phyloP scores from a whole-genome alignment of 1,284 basidiomycete genomes.

The Cryptococcus neoformans region DNA sequence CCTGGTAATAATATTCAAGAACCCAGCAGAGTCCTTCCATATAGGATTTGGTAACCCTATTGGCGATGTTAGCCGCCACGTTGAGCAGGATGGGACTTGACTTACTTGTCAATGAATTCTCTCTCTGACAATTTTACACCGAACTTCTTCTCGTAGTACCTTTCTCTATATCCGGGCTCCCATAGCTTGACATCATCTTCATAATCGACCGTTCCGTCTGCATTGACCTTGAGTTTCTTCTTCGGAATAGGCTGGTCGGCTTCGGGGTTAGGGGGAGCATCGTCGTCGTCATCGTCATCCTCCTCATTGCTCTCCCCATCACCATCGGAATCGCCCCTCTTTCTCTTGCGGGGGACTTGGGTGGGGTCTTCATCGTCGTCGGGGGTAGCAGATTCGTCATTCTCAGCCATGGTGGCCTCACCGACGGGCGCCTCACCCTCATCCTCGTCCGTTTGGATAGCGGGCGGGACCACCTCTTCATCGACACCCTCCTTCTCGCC shows the following conservation, averaged over 20 bases:
- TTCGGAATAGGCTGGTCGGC: slow-evolving; percentile 52
- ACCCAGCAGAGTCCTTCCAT: slow-evolving; percentile 97
- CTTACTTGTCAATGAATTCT: slow-evolving; percentile 71
- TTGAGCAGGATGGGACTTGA: slow-evolving; percentile 16
- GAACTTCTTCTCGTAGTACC: slow-evolving; percentile 96
- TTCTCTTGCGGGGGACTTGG: slow-evolving; percentile 10
- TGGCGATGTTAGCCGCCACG: neutral
- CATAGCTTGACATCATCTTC: slow-evolving; percentile 90
- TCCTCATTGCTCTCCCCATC: slow-evolving; percentile 52
- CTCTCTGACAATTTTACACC: slow-evolving; percentile 68
- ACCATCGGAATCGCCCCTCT: slow-evolving; percentile 26
- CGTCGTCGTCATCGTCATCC: slow-evolving; percentile 55
- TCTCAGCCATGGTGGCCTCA: slow-evolving; percentile 11
- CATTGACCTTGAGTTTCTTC: slow-evolving; percentile 66
- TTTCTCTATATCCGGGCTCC: slow-evolving; percentile 91
- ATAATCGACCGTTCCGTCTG: slow-evolving; percentile 65
- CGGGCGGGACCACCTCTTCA: slow-evolving; percentile 26
- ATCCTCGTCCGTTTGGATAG: slow-evolving; percentile 49
- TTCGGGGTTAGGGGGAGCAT: slow-evolving; percentile 43
- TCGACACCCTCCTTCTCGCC: slow-evolving; percentile 25
- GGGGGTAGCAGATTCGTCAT: slow-evolving; percentile 6
- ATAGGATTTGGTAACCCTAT: slow-evolving; percentile 76
- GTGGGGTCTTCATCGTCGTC: slow-evolving; percentile 4
- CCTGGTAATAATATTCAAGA: slow-evolving; percentile 97
- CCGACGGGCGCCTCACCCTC: slow-evolving; percentile 25